Percentiles rank a stretch among this genome's conserved stretches.
Conservation (phyloP, 1,284 basidiomycete genomes). For the Malassezia restricta region DNA sequence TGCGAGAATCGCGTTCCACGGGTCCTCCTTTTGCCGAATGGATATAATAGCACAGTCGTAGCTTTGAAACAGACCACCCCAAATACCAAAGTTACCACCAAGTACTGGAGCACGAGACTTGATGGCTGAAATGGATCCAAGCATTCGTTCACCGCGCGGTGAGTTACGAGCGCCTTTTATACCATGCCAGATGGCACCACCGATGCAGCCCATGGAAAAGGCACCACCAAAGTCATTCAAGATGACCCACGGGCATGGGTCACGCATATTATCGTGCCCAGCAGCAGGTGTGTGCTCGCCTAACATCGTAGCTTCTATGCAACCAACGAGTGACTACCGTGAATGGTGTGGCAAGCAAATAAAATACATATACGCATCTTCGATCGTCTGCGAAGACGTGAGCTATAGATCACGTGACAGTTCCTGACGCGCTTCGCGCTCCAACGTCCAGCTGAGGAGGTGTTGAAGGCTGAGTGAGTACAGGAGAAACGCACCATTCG, state of each 20-base stretch:
- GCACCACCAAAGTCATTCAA: conserved; percentile 97
- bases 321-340: background rate
- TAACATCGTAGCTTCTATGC: conserved; percentile 12
- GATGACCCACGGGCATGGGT: conserved; percentile 78
- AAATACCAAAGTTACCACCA: conserved; percentile 93
- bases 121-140: conserved; percentile 87
- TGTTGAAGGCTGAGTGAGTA: conserved; percentile 9
- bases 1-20: conserved; percentile 97
- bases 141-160: conserved; percentile 81
- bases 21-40: conserved; percentile 89
- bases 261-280: conserved; percentile 33
- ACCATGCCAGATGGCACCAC: conserved; percentile 96
- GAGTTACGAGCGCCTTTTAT: conserved; percentile 97
- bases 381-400: background rate
- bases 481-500: conserved; percentile 51
- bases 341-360: too few species aligned
- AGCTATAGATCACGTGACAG: conserved; percentile 13
- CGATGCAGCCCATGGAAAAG: conserved; percentile 77
- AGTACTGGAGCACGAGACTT: conserved; percentile 96
- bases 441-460: conserved; percentile 1
- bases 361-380: too few species aligned
- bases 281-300: conserved; percentile 15
- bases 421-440: background rate
- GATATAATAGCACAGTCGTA: conserved; percentile 98
- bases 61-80: conserved; percentile 66